Percentiles rank a stretch among this genome's conserved stretches.
These are phyloP conservation scores for Carex kokanica DNA, from an alignment of 176 grass and related monocot species.

Conservation along the genomic window DNA sequence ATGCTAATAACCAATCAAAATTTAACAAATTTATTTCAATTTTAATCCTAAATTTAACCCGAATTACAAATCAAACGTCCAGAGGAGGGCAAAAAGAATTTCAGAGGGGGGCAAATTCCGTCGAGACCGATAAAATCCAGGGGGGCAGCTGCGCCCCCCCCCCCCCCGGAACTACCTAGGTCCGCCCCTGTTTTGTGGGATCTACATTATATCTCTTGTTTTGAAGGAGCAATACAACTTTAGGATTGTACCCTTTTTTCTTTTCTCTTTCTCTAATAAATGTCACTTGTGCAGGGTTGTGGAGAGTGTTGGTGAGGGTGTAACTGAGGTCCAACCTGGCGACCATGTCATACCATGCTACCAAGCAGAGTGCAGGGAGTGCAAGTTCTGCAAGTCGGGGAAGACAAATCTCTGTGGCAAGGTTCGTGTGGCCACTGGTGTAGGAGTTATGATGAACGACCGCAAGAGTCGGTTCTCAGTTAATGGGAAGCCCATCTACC, in stretches of 20 bases:
- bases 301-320: constrained; percentile 94
- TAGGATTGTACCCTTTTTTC: background rate
- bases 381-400: constrained; percentile 91
- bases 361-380: constrained; percentile 89
- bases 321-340: constrained; percentile 80
- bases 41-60: no score
- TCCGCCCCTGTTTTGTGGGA: no score
- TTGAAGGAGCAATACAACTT: background rate
- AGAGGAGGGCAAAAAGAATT: no score
- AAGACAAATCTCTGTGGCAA: constrained; percentile 98
- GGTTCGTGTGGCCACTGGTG: constrained; percentile 75
- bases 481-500: constrained; percentile 82
- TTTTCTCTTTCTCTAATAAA: background rate
- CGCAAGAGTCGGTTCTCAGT: constrained; percentile 76
- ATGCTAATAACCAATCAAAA: no score
- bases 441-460: constrained; percentile 90
- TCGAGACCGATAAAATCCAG: no score
- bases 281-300: constrained; percentile 49
- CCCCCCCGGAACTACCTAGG: no score
- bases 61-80: no score
- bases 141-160: no score
- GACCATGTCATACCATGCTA: constrained; percentile 99
- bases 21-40: no score
- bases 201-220: background rate
- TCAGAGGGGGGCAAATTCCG: no score